Conservation (phyloP, 768 basidiomycete species). For the Lactarius pseudohatsudake region DNA sequence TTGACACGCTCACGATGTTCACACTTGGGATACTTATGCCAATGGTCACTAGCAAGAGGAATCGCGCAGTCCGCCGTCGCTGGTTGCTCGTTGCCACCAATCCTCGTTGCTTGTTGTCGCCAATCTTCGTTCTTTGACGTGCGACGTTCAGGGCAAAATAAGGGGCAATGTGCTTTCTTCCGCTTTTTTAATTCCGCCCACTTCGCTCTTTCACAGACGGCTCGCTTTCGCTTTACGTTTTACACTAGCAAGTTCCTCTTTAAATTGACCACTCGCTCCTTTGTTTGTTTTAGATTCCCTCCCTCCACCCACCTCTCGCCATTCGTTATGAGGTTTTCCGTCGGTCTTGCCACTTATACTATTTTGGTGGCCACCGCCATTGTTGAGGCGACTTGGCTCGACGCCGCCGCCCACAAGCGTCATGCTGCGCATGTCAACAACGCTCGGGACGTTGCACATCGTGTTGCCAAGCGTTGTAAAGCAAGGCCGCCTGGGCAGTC, state of each 20-base stretch:
- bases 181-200: neutral
- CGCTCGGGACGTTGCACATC: neutral
- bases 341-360: conserved; percentile 12
- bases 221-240: neutral
- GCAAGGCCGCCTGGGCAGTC: too few relatives aligned
- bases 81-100: too few relatives aligned
- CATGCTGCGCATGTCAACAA: neutral
- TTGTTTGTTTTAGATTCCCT: neutral
- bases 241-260: neutral
- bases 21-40: neutral
- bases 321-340: conserved; percentile 17
- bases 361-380: conserved; percentile 10
- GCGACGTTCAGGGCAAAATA: neutral
- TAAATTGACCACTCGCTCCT: neutral
- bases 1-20: neutral
- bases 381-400: conserved; percentile 12
- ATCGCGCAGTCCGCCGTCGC: neutral
- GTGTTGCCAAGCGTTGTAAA: neutral
- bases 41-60: neutral
- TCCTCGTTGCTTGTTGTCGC: neutral
- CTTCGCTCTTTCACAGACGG: neutral
- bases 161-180: neutral
- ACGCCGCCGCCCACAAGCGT: neutral
- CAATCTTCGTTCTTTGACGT: too few relatives aligned
- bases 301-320: neutral